Evolutionary conservation across 1,284 basidiomycete genomes (phyloP).

Genomic region (Coniferiporia weirii): DNA sequence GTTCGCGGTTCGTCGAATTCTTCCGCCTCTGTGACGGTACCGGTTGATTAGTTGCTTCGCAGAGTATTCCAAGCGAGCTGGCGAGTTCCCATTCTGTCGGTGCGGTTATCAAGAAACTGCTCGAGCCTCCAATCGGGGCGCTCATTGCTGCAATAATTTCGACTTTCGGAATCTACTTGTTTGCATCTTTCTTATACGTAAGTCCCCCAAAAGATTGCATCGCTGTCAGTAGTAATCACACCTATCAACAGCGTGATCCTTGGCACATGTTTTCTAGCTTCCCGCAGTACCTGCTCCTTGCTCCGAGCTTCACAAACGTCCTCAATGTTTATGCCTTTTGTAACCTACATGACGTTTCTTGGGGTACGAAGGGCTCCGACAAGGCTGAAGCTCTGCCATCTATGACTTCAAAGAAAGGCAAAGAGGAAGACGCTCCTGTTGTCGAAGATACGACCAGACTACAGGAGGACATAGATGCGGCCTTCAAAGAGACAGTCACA

Average conservation of each 20-base stretch:
- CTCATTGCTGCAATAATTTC: constrained; percentile 85
- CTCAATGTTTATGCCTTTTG: constrained; percentile 97
- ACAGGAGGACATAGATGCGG: constrained; percentile 88
- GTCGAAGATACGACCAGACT: constrained; percentile 78
- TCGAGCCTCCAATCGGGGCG: constrained; percentile 74
- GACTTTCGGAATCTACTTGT: constrained; percentile 84
- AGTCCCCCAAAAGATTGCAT: constrained; percentile 28
- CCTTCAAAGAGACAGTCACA: constrained; percentile 90
- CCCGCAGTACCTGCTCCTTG: constrained; percentile 85
- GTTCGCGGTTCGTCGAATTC: constrained; percentile 53
- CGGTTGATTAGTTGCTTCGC: constrained; percentile 6
- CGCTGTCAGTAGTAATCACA: constrained; percentile 4
- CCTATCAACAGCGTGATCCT: constrained; percentile 68
- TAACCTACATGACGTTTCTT: constrained; percentile 88
- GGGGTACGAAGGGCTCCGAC: constrained; percentile 96
- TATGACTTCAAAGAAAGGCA: constrained; percentile 76
- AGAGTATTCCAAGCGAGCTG: constrained; percentile 55
- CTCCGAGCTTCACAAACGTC: constrained; percentile 90
- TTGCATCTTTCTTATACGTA: constrained; percentile 87
- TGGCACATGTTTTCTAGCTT: constrained; percentile 99
- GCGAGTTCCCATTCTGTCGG: constrained; percentile 39
- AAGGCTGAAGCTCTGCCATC: constrained; percentile 93
- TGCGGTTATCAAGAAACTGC: constrained; percentile 51
- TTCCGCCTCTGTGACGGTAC: background rate
- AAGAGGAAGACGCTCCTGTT: constrained; percentile 69